These are phyloP conservation scores for Colletotrichum horii DNA, from an alignment of 2,329 filamentous ascomycete species.

Conservation along the genomic window DNA sequence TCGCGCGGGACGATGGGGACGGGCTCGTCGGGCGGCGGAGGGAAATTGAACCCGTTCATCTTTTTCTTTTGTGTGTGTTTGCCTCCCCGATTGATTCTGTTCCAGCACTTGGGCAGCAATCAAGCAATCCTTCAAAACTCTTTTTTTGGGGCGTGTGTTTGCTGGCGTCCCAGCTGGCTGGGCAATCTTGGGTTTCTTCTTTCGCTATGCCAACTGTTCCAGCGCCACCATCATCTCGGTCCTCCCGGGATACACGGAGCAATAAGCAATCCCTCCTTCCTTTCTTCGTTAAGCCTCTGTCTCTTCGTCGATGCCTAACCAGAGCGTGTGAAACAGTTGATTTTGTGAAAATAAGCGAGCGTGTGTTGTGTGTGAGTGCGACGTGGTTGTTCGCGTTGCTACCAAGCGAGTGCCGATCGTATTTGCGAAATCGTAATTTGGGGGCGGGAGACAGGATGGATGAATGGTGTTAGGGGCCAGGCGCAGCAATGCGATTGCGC, in stretches of 20 bases:
- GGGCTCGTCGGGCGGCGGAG: constrained; percentile 13
- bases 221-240: constrained; percentile 1
- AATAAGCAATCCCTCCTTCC: background rate
- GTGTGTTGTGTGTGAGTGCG: background rate
- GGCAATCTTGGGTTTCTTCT: background rate
- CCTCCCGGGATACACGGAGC: background rate
- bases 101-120: background rate
- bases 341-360: background rate
- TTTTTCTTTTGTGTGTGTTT: too few relatives aligned
- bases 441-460: background rate
- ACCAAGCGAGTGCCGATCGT: background rate
- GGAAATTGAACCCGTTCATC: background rate
- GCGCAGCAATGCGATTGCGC: background rate
- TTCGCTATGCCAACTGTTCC: background rate
- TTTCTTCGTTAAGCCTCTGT: background rate
- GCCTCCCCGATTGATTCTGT: background rate
- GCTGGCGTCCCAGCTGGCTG: background rate
- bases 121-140: background rate
- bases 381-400: background rate
- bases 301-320: background rate
- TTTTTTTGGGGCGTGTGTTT: background rate
- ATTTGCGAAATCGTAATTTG: background rate
- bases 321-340: background rate
- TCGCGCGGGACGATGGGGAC: constrained; percentile 10
- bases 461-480: background rate